phyloP scores from a whole-genome alignment of 1,284 basidiomycete genomes.

The Heterobasidion irregulare region DNA sequence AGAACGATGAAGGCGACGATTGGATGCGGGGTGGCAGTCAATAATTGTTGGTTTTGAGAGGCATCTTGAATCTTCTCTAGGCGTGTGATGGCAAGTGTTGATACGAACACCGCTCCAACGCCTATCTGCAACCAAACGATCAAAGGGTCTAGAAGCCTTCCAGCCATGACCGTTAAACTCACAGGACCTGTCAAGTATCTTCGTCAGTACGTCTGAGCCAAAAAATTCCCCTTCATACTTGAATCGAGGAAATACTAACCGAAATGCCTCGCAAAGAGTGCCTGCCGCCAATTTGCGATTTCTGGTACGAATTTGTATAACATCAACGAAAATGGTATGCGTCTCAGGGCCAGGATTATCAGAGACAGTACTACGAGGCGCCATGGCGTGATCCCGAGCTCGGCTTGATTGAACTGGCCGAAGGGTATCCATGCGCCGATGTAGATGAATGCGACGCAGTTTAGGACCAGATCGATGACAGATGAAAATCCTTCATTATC shows the following conservation, averaged over 20 bases:
- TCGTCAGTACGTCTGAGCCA: not conserved
- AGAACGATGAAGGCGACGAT: constrained; percentile 82
- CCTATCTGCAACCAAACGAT: constrained; percentile 44
- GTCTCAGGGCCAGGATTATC: constrained; percentile 59
- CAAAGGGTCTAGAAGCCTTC: not conserved
- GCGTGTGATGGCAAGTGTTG: constrained; percentile 64
- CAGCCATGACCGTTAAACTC: constrained; percentile 13
- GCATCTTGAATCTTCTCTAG: constrained; percentile 45
- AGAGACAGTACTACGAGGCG: constrained; percentile 64
- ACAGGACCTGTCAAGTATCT: constrained; percentile 39
- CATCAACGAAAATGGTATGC: constrained; percentile 68
- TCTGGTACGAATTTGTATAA: constrained; percentile 83
- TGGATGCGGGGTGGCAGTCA: constrained; percentile 65
- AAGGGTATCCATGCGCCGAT: constrained; percentile 90
- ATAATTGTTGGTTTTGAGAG: constrained; percentile 38
- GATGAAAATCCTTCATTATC: constrained; percentile 84
- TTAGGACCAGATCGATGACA: constrained; percentile 81
- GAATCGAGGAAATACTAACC: constrained; percentile 30
- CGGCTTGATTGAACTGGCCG: constrained; percentile 49
- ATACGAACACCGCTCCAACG: constrained; percentile 81
- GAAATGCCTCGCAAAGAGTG: constrained; percentile 84
- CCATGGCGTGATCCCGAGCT: constrained; percentile 66
- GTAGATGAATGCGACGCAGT: constrained; percentile 84
- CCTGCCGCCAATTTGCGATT: constrained; percentile 71
- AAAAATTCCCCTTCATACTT: not conserved